Evolutionary conservation across 176 grass and related monocot genomes (phyloP).

Genomic region (Carex cristatella): DNA sequence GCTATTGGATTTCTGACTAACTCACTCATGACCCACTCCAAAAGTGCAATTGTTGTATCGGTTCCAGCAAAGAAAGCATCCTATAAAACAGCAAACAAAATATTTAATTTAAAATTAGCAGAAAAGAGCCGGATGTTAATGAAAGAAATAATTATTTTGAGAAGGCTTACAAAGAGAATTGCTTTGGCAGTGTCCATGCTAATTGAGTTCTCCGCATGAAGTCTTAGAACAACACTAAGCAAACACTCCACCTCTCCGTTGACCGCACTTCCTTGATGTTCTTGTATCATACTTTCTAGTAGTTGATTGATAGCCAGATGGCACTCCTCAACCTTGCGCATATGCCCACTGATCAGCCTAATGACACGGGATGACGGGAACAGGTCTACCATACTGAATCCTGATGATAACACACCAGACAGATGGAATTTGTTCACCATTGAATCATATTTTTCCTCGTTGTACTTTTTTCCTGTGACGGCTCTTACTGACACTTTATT

Average conservation of each 20-base stretch:
- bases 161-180: neutral
- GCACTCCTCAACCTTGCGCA: neutral
- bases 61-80: neutral
- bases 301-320: neutral
- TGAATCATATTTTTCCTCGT: neutral
- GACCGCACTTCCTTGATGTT: neutral
- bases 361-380: neutral
- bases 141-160: neutral
- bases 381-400: neutral
- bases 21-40: slow-evolving; percentile 30
- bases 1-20: slow-evolving; percentile 15
- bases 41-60: neutral
- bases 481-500: neutral
- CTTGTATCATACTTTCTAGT: neutral
- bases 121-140: neutral
- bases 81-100: neutral
- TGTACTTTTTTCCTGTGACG: neutral
- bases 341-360: neutral
- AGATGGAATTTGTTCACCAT: neutral
- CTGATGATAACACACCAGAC: neutral
- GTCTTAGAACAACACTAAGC: slow-evolving; percentile 13
- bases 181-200: neutral
- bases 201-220: neutral
- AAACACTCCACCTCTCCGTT: neutral
- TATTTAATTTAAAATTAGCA: neutral